A percentile compares a stretch with the other conserved stretches of the same genome.
Conservation (phyloP, 2,329 filamentous ascomycete species). For the Ceratocystis papillata region DNA sequence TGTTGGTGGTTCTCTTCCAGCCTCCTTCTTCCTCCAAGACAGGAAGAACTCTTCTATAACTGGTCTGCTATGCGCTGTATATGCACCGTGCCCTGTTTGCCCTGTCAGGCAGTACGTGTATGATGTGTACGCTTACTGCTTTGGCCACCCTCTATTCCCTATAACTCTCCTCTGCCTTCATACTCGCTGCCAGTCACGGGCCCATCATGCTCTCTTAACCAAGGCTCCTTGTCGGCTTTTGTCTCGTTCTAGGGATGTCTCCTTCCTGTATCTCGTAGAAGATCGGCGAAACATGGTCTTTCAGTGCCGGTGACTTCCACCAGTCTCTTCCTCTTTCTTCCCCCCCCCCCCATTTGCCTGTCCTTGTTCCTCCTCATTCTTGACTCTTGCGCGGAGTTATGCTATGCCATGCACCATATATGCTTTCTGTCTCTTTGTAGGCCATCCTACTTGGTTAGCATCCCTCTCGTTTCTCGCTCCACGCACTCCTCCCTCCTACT, state of each 20-base stretch:
- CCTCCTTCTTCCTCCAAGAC: neutral
- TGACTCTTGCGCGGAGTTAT: slow-evolving; percentile 1
- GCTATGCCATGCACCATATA: neutral
- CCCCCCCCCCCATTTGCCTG: neutral
- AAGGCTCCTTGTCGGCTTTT: neutral
- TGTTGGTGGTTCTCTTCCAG: neutral
- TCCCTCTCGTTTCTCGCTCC: neutral
- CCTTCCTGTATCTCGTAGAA: neutral
- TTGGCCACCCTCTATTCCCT: no score
- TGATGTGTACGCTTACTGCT: no score
- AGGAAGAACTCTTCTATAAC: no score
- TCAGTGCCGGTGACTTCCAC: neutral
- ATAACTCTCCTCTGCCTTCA: no score
- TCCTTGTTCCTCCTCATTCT: neutral
- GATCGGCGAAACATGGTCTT: neutral
- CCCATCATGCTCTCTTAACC: neutral
- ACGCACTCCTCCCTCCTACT: neutral
- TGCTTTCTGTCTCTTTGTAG: neutral
- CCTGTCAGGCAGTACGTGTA: no score
- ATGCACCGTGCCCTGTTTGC: no score
- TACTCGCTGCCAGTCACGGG: no score
- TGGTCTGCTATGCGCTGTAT: no score
- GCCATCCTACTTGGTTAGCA: neutral
- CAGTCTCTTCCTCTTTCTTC: neutral
- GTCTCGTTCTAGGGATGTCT: neutral